These are phyloP conservation scores for Yarrowia divulgata DNA, from an alignment of 805 yeast species.

Conservation along the genomic window DNA sequence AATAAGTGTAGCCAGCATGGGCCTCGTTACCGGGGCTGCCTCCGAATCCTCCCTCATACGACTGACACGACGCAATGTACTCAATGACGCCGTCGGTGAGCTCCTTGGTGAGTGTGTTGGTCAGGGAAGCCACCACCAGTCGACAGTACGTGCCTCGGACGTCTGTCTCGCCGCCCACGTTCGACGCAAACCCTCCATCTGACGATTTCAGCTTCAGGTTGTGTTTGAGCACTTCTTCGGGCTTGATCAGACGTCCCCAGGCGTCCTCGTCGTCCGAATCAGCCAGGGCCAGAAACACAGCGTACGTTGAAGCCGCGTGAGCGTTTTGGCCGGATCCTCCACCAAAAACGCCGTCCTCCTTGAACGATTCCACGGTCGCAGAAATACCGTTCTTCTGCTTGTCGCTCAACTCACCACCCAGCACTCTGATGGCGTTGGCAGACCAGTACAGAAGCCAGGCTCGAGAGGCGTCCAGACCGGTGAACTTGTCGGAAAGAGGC, in stretches of 20 bases:
- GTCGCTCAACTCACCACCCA: constrained; percentile 51
- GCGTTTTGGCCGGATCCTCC: constrained; percentile 86
- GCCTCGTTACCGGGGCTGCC: constrained; percentile 87
- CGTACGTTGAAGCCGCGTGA: constrained; percentile 86
- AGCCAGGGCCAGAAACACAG: constrained; percentile 70
- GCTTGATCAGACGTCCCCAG: constrained; percentile 56
- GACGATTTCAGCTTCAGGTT: constrained; percentile 64
- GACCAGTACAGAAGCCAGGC: constrained; percentile 93
- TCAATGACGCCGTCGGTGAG: constrained; percentile 59
- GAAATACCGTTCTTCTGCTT: constrained; percentile 45
- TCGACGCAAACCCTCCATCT: constrained; percentile 83
- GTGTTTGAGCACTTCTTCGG: constrained; percentile 65
- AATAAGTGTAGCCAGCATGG: constrained; percentile 96
- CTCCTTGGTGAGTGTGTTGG: constrained; percentile 68
- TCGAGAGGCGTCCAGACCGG: constrained; percentile 82
- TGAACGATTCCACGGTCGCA: constrained; percentile 49
- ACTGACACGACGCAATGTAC: constrained; percentile 78
- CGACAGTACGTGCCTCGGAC: constrained; percentile 85
- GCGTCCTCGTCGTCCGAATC: constrained; percentile 55
- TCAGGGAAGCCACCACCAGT: constrained; percentile 70
- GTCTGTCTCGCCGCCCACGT: constrained; percentile 81
- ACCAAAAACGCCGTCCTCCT: constrained; percentile 70
- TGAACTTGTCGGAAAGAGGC: constrained; percentile 60
- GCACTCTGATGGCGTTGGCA: constrained; percentile 58
- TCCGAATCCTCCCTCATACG: constrained; percentile 95